These are phyloP conservation scores for Lonicera japonica DNA, from an alignment of 129 eudicot species.

Conservation along the genomic window DNA sequence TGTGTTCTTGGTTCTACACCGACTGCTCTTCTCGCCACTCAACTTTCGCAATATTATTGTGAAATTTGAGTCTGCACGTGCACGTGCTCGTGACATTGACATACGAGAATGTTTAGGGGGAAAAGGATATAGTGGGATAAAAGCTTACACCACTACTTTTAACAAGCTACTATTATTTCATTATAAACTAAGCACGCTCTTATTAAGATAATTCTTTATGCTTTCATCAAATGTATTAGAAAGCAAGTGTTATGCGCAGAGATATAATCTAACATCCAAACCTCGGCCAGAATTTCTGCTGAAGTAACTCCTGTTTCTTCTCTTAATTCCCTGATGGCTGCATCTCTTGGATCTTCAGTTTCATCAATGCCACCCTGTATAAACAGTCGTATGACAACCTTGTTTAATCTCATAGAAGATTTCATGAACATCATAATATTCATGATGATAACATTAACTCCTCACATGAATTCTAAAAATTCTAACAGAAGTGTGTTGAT, in stretches of 20 bases:
- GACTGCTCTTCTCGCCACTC: too few species aligned
- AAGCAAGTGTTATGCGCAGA: constrained; percentile 2
- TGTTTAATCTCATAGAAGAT: not conserved
- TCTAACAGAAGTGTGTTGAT: not conserved
- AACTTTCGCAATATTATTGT: too few species aligned
- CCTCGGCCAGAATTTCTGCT: constrained; percentile 88
- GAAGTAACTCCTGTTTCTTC: constrained; percentile 98
- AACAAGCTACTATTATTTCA: too few species aligned
- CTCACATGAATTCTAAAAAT: not conserved
- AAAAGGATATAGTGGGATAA: too few species aligned
- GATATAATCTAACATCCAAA: constrained; percentile 18
- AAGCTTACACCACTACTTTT: too few species aligned
- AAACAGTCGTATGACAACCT: constrained; percentile 7
- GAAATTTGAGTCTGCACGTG: too few species aligned
- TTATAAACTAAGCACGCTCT: too few species aligned
- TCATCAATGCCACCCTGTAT: constrained; percentile 94
- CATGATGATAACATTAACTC: not conserved
- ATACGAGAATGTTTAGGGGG: too few species aligned
- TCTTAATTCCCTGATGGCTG: constrained; percentile 86
- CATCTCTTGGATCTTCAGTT: constrained; percentile 83
- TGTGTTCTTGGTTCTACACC: too few species aligned
- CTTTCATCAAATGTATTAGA: too few species aligned
- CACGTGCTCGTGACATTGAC: too few species aligned
- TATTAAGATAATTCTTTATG: too few species aligned
- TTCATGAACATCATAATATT: not conserved